These are phyloP conservation scores for Bipolaris oryzae DNA, from an alignment of 2,329 filamentous ascomycete species.

Conservation along the genomic window DNA sequence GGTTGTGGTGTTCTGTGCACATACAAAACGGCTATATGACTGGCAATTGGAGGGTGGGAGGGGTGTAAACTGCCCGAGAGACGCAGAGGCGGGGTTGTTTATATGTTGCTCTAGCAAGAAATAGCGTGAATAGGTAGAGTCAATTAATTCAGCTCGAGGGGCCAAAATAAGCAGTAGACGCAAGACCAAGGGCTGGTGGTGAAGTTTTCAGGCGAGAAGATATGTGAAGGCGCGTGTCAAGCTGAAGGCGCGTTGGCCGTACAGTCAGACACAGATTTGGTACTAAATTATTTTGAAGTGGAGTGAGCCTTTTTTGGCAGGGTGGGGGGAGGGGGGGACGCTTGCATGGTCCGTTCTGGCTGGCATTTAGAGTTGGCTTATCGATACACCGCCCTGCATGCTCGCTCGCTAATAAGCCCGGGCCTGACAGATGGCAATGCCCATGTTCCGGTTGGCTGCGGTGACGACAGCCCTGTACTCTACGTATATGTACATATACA, in stretches of 20 bases:
- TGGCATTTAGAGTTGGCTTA: slow-evolving; percentile 5
- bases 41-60: too few species aligned
- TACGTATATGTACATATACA: too few species aligned
- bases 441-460: slow-evolving; percentile 9
- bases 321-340: slow-evolving; percentile 5
- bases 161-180: not conserved
- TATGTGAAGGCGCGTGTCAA: not conserved
- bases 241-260: not conserved
- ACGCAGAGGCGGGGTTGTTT: slow-evolving; percentile 14
- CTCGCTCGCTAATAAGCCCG: slow-evolving; percentile 16
- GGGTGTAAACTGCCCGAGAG: too few species aligned
- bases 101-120: slow-evolving; percentile 5
- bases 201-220: not conserved
- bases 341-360: slow-evolving; percentile 2
- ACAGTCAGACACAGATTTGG: slow-evolving; percentile 17
- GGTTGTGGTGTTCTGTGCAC: slow-evolving; percentile 2
- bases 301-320: slow-evolving; percentile 9
- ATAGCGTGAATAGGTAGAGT: not conserved
- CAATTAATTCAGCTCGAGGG: not conserved
- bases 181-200: slow-evolving; percentile 8
- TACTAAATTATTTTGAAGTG: slow-evolving; percentile 18
- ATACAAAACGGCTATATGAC: too few species aligned
- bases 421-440: not conserved
- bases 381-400: slow-evolving; percentile 15
- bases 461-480: not conserved